These are phyloP conservation scores for Elsinoe necatrix DNA, from an alignment of 2,329 filamentous ascomycete genomes.

Conservation along the genomic window DNA sequence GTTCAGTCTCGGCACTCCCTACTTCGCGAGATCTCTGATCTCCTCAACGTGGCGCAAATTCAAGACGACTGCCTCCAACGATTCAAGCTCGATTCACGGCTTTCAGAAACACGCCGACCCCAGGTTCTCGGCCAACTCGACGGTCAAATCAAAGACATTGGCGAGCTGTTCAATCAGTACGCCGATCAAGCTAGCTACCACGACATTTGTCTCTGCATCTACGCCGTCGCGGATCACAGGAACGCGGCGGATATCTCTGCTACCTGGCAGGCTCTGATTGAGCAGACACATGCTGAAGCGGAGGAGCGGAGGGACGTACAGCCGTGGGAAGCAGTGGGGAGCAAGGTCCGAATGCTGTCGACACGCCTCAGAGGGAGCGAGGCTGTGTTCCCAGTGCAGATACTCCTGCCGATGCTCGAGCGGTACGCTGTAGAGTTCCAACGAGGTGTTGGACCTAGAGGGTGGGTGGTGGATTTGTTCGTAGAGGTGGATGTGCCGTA, in stretches of 20 bases:
- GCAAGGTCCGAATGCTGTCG: conserved; percentile 50
- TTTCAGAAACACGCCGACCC: conserved; percentile 53
- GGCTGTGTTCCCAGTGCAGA: conserved; percentile 29
- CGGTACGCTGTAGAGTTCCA: conserved; percentile 45
- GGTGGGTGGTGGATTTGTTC: conserved; percentile 59
- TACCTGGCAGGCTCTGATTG: conserved; percentile 77
- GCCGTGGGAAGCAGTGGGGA: conserved; percentile 63
- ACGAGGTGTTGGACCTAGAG: conserved; percentile 39
- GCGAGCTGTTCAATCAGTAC: conserved; percentile 87
- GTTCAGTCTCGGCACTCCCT: conserved; percentile 65
- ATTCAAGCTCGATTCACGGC: conserved; percentile 62
- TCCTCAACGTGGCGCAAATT: conserved; percentile 88
- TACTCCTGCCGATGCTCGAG: conserved; percentile 49
- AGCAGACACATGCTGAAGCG: conserved; percentile 50
- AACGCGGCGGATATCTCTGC: conserved; percentile 74
- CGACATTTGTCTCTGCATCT: conserved; percentile 87
- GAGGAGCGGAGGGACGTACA: conserved; percentile 39
- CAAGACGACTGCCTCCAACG: conserved; percentile 84
- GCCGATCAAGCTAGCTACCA: conserved; percentile 88
- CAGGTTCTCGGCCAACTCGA: conserved; percentile 63
- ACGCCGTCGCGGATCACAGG: conserved; percentile 82
- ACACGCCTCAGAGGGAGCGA: conserved; percentile 37
- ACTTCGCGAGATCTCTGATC: conserved; percentile 72
- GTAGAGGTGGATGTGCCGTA: conserved; percentile 53
- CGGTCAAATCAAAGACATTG: conserved; percentile 67